phyloP scores from a whole-genome alignment of 352 stramenopile genomes.

The Globisporangium ultimum region DNA sequence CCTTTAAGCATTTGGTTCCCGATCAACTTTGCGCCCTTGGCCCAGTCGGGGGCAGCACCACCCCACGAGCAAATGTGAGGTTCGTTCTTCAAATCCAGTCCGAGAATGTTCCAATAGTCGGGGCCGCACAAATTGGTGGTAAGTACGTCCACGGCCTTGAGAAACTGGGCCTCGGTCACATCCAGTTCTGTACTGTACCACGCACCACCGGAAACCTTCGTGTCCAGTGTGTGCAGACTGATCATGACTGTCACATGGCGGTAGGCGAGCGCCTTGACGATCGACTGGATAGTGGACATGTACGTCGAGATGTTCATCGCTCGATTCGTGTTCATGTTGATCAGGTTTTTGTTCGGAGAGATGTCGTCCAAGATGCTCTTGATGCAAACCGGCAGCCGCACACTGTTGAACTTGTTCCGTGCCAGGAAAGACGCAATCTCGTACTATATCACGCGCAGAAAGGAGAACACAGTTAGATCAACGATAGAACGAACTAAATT shows the following conservation, averaged over 20 bases:
- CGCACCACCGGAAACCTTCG: constrained; percentile 37
- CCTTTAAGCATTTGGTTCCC: constrained; percentile 61
- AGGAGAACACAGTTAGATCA: background rate
- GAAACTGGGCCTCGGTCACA: constrained; percentile 52
- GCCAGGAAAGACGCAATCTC: constrained; percentile 57
- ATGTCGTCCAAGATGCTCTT: constrained; percentile 45
- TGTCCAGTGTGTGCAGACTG: constrained; percentile 57
- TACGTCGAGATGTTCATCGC: constrained; percentile 64
- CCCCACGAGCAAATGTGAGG: constrained; percentile 60
- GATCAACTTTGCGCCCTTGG: constrained; percentile 52
- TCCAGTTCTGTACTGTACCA: constrained; percentile 52
- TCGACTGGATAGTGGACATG: constrained; percentile 53
- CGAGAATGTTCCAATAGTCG: constrained; percentile 72
- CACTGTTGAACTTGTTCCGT: constrained; percentile 72
- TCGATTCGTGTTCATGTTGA: constrained; percentile 65
- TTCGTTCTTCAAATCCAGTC: constrained; percentile 71
- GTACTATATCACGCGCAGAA: constrained; percentile 25
- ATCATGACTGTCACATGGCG: constrained; percentile 65
- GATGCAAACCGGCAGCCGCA: constrained; percentile 57
- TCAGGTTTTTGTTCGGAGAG: constrained; percentile 35
- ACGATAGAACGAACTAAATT: no score
- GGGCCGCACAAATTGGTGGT: constrained; percentile 48
- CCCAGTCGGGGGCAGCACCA: constrained; percentile 32
- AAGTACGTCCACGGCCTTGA: constrained; percentile 45
- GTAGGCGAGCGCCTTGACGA: constrained; percentile 56